Base-by-base conservation (phyloP, 768 basidiomycete species). In the Termitomyces sp. region DNA sequence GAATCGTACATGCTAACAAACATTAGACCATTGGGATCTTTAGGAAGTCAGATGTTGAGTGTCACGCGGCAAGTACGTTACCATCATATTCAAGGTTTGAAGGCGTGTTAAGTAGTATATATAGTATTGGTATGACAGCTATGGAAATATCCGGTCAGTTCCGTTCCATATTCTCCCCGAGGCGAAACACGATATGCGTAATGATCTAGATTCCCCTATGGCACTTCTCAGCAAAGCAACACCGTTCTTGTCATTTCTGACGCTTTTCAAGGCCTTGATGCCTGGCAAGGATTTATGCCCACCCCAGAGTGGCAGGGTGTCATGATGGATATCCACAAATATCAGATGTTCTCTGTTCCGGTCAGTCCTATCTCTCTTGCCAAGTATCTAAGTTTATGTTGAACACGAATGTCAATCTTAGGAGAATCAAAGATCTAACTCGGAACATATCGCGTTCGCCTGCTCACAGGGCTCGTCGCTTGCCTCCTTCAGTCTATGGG, bases 261-360 rank as follows among this genome's bases (percentile, higher is more conserved):
- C 61, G 90, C 90, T 3, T 93, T 92, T 76, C 88, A 90, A 67
- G 74, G 83, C 49, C 75, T 90, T 50, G 81, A 77, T 59, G 86
- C 80, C 65, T 92, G 90, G 90, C 66, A 71, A 39, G 82, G 82
- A 20, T 89, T 87, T 59, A 75, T 83, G 77, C 71, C 76, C 4
- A 49, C 70, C n/a, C 80, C 83, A 0, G 57, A 74, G 37, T 87
- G 62, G 57, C 65, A 84, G 41, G 87, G 88, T 12, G 91, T 91
- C 20, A 81, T 86, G 24, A 81, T 93, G 74, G 90, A 91, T 68
- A 90, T 86, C 34, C 89, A 91, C 65, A 82, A 87, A 53, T 91
- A 91, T 65, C 87, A 90, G 65, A 80, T 91, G 70, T 91, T 91
- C 73, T 81, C 78, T 22, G 64, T 78, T 37, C 68, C 73, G 20